phyloP scores from a whole-genome alignment of 345 rosid genomes.

The Syzygium oleosum region DNA sequence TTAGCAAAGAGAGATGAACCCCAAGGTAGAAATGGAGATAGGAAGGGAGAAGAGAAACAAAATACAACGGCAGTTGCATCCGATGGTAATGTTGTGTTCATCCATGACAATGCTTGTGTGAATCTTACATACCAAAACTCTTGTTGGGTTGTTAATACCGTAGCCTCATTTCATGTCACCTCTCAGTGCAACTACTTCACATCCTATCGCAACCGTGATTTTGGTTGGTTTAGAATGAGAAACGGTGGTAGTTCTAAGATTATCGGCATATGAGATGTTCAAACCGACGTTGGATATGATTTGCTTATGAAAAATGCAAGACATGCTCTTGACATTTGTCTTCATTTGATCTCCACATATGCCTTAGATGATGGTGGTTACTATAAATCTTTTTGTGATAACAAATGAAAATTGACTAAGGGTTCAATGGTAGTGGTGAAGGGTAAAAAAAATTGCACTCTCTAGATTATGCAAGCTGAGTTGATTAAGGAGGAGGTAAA shows the following conservation, averaged over 20 bases:
- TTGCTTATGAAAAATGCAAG: neutral
- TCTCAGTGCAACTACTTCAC: neutral
- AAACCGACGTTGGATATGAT: neutral
- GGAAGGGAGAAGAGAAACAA: neutral
- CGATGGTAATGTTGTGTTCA: neutral
- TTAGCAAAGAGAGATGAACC: neutral
- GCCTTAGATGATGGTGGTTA: neutral
- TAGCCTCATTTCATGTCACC: neutral
- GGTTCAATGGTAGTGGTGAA: neutral
- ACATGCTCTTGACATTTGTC: neutral
- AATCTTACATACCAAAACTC: neutral
- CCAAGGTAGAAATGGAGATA: neutral
- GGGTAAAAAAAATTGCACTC: neutral
- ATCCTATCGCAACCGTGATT: fast-evolving
- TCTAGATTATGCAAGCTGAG: neutral
- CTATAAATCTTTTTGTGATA: neutral
- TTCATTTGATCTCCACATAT: neutral
- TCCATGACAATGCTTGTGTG: neutral
- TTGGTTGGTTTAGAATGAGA: neutral
- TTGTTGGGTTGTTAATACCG: neutral
- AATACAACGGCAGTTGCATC: neutral
- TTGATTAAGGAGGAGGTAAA: neutral
- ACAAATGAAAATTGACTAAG: neutral
- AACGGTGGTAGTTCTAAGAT: neutral
- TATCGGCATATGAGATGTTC: neutral